Percentiles rank a stretch among this genome's conserved stretches.
Evolutionary conservation across 2,329 filamentous ascomycete genomes (phyloP).

Genomic region (Colletotrichum shisoi): DNA sequence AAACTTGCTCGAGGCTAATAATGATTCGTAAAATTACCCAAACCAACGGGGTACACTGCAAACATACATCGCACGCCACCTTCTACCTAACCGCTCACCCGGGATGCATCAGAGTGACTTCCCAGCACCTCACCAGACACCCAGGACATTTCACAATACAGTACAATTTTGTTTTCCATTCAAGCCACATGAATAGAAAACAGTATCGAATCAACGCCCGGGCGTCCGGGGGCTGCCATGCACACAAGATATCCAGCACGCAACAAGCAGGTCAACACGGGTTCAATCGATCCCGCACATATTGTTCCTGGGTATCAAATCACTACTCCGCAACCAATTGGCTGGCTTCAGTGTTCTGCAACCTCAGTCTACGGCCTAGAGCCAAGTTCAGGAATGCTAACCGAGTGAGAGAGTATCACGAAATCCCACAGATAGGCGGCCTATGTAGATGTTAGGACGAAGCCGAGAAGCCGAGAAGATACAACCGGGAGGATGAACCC

Average conservation of each 20-base stretch:
- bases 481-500: neutral
- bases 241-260: neutral
- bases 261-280: neutral
- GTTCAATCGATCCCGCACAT: neutral
- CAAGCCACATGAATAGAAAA: slow-evolving; percentile 32
- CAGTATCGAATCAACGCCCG: slow-evolving; percentile 6
- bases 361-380: neutral
- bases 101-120: neutral
- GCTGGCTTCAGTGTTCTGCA: neutral
- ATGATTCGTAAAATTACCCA: neutral
- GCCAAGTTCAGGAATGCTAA: neutral
- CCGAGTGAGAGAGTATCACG: neutral
- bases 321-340: neutral
- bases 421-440: neutral
- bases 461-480: neutral
- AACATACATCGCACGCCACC: neutral
- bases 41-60: neutral
- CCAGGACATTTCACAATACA: neutral
- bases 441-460: neutral
- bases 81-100: neutral
- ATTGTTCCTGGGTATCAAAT: neutral
- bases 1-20: neutral
- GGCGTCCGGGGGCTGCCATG: neutral
- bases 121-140: neutral
- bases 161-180: slow-evolving; percentile 16